Conservation (phyloP, 495 filamentous ascomycete species). For the Daldinia grandis region DNA sequence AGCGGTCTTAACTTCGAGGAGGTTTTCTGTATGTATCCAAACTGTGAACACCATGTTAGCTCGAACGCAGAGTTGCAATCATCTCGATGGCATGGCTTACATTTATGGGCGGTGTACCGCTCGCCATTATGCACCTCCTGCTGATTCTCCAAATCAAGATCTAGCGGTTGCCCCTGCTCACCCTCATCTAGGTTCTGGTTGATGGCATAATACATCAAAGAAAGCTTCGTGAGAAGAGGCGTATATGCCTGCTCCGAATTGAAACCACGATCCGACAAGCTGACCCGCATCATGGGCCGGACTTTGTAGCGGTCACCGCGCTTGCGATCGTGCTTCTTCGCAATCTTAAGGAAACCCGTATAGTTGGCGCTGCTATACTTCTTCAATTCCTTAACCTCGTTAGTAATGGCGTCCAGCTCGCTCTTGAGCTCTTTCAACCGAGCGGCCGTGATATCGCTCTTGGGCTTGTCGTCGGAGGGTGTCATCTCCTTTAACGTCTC, state of each 20-base stretch:
- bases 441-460: slow-evolving; percentile 58
- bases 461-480: slow-evolving; percentile 48
- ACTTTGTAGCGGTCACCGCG: slow-evolving; percentile 82
- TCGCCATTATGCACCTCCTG: slow-evolving; percentile 63
- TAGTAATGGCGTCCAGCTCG: slow-evolving; percentile 86
- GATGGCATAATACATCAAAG: slow-evolving; percentile 94
- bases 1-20: slow-evolving; percentile 94
- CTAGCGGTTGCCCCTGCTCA: slow-evolving; percentile 42
- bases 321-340: slow-evolving; percentile 97
- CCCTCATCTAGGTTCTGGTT: slow-evolving; percentile 76
- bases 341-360: slow-evolving; percentile 96
- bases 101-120: slow-evolving; percentile 91
- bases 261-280: slow-evolving; percentile 85
- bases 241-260: slow-evolving; percentile 92
- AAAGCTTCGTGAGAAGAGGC: slow-evolving; percentile 86
- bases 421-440: slow-evolving; percentile 72
- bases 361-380: slow-evolving; percentile 97
- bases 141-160: slow-evolving; percentile 50
- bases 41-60: slow-evolving; percentile 55
- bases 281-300: slow-evolving; percentile 87
- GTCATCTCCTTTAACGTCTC: slow-evolving; percentile 68
- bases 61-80: neutral
- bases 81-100: slow-evolving; percentile 49
- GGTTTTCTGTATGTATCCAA: slow-evolving; percentile 95
- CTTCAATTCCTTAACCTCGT: slow-evolving; percentile 90